Base-by-base conservation (phyloP, 768 basidiomycete genomes). In the Leucosporidium scottii region DNA sequence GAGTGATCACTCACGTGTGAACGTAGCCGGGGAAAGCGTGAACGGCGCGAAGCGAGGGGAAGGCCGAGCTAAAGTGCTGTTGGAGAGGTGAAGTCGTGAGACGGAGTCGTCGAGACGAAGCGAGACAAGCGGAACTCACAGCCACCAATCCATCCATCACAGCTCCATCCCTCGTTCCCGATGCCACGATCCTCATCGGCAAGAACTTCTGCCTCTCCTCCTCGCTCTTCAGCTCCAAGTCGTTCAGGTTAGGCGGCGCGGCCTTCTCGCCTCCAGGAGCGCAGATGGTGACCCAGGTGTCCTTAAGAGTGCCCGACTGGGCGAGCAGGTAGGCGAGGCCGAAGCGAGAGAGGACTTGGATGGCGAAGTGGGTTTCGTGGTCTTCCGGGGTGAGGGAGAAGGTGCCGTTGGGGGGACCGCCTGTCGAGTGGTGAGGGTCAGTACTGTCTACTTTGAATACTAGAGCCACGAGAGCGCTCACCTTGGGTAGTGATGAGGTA, bases 1-100 rank as follows among this genome's bases (percentile, higher is more conserved):
- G 28, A 25, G 49, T 5, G 10, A 51, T 27, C 10, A 34, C 58
- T 1, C 47, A 49, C 34, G 74, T 73, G 4, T 39, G 47, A 31
- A 74, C 74, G 49, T 48, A 59, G 21, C 74, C 74, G 13, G 74
- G 74, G 62, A 75, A 75, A 47, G 74, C 62, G 63, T 75, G 74
- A 54, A 53, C 66, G 25, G 71, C 69, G 18, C 49, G 59, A 15
- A 75, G 64, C 23, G 49, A 7, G 18, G 72, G 72, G 34, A 66
- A 73, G 30, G 57, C 59, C 12, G 50, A 53, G 18, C 62, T 59
- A 64, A 74, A 65, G 55, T 73, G 68, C 69, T 74, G 64, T 30
- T 7, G 13, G 23, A 44, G 59, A 21, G 31, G 30, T 5, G 25
- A 28, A 17, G 3, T 36, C 21, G 34, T 18, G 2, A 44, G n/a